Base-by-base conservation (phyloP, 495 filamentous ascomycete species). In the Talaromyces wortmannii region DNA sequence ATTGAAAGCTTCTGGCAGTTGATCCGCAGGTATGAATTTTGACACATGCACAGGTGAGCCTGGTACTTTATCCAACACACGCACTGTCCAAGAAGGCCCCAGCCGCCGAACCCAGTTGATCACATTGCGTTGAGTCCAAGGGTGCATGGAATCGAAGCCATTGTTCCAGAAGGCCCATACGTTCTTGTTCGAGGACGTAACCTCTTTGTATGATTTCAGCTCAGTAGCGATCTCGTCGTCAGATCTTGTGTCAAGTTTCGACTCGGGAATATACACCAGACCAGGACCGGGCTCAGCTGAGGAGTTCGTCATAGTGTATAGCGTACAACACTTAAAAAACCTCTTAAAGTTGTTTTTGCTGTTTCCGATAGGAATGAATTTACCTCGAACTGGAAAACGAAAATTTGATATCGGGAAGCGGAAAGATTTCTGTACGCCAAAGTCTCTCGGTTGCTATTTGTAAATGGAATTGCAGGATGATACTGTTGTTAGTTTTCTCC, bases 121-220 rank as follows among this genome's bases (percentile, higher is more conserved):
- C 6, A 63, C 55, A 46, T 65, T 67, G 11, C 61, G 57, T 53
- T 67, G 57, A 12, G 33, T 50, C 62, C 65, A 67, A 10, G 33
- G 15, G 1, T 55, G 62, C 64, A 65, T 65, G 6, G 49, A 29
- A 17, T 15, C 10, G 4, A 63, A 40, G 0, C 64, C 64, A 7
- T 51, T 30, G 40, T 67, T 48, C 64, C 64, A 67, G 51, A 58
- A 67, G 23, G 64, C 62, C 64, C 64, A 67, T 5, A 67, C 36
- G 29, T 67, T 64, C 45, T 57, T 59, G 30, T 67, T 60, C 7
- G 47, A 49, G 2, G 58, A 61, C 1, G 56, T 55, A 3, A 66
- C 59, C 0, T 55, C 55, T 55, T 16, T 43, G 56, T 55, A 53
- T 61, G 31, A 45, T 15, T 47, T n/a, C 8, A 55, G 29, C 3